phyloP scores from a whole-genome alignment of 257 asterid species.

The Solanum dulcamara region DNA sequence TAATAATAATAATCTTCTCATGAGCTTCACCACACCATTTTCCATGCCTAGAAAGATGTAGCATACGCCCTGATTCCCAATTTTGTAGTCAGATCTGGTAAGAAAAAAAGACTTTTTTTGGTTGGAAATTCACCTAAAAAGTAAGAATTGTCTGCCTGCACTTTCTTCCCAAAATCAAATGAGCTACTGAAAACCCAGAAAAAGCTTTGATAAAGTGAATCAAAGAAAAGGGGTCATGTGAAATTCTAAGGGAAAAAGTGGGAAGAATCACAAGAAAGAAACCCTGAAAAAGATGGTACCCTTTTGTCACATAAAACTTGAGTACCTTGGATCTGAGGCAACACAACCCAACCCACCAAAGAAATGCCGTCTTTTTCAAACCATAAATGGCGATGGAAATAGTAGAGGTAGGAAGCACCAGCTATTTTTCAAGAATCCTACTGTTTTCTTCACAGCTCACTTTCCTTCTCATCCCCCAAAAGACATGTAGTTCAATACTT shows the following conservation, averaged over 20 bases:
- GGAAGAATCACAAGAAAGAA: slow-evolving; percentile 54
- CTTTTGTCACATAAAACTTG: slow-evolving; percentile 26
- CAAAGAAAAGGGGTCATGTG: slow-evolving; percentile 30
- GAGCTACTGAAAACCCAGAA: slow-evolving; percentile 16
- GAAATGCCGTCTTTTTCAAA: slow-evolving; percentile 20
- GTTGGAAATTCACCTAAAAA: slow-evolving; percentile 7
- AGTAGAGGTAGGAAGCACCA: not conserved
- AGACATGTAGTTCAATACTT: not conserved
- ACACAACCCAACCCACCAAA: slow-evolving; percentile 6
- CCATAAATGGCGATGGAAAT: not conserved
- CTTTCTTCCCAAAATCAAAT: slow-evolving; percentile 23
- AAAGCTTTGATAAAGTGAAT: slow-evolving; percentile 1
- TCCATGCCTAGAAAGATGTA: slow-evolving; percentile 24
- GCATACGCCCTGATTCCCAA: slow-evolving; percentile 2
- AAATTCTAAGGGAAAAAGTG: slow-evolving; percentile 25
- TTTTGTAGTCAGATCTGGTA: slow-evolving; percentile 33
- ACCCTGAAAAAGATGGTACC: slow-evolving; percentile 38
- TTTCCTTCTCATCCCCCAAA: slow-evolving; percentile 4
- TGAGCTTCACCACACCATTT: slow-evolving; percentile 11
- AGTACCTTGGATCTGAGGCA: slow-evolving; percentile 96
- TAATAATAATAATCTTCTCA: slow-evolving; percentile 13
- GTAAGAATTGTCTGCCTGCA: slow-evolving; percentile 16
- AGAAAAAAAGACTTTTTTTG: slow-evolving; percentile 20
- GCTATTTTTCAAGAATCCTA: slow-evolving; percentile 2
- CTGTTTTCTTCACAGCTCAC: not conserved